Base-by-base conservation (phyloP, 805 yeast genomes). In the Starmerella geochares region DNA sequence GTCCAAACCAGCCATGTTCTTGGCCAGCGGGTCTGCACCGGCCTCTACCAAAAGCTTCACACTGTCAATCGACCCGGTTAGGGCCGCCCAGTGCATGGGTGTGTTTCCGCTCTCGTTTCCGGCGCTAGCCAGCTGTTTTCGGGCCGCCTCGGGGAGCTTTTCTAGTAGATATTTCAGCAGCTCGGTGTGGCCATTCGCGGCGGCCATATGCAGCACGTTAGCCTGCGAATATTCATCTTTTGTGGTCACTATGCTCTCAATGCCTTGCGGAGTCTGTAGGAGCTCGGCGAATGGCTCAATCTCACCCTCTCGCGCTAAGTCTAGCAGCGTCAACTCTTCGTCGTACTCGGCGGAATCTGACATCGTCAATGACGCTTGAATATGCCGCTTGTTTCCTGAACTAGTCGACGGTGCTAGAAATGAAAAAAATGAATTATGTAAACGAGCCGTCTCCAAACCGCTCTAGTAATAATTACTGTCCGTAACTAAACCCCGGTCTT, bases 11-110 rank as follows among this genome's bases (percentile, higher is more conserved):
- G 80, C 76, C 10, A 68, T 61, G 67, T 92, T 92, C 65, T 81
- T 83, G 32, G 76, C 61, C 59, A 84, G 83, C 7, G 94, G 88
- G 64, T 90, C 95, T 1, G 87, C 94, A 58, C 77, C 83, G 50
- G 77, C 73, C 19, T 83, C 90, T 65, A 90, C 80, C 39, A 92
- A 69, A 11, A 77, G 59, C 63, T 82, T 67, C 19, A 86, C 90
- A 8, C 81, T 70, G 2, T 76, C 80, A 50, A 86, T 65, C 59
- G 87, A 87, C 1, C 96, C 97, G 60, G 85, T 87, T 56, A 79
- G 76, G 0, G 94, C 76, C 0, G 97, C 96, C 99, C 99, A 92
- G 65, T 92, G 97, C 55, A 92, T 71, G 0, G 97, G 83, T 0
- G 98, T 88, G 65, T 92, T 92, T 1, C 97, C 98, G 19, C 83